Percentiles rank a stretch among this genome's conserved stretches.
Conservation (phyloP, 2,329 filamentous ascomycete species). For the Aspergillus aculeatus region DNA sequence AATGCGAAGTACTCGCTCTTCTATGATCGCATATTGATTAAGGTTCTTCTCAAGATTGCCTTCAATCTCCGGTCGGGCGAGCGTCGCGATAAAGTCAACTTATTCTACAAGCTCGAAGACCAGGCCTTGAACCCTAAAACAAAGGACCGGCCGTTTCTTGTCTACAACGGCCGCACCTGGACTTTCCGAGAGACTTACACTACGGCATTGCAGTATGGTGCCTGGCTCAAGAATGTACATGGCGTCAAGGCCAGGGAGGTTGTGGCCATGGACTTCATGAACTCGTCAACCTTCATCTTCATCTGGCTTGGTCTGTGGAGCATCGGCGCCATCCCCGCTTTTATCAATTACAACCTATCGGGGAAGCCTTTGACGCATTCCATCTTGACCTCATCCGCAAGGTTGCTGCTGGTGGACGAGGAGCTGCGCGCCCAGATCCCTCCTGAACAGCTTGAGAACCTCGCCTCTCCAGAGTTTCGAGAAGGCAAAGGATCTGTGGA, state of each 20-base stretch:
- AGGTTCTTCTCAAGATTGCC: slow-evolving; percentile 50
- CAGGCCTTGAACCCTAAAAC: slow-evolving; percentile 59
- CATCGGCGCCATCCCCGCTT: slow-evolving; percentile 77
- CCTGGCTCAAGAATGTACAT: slow-evolving; percentile 67
- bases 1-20: slow-evolving; percentile 68
- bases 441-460: slow-evolving; percentile 40
- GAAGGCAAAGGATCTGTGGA: slow-evolving; percentile 51
- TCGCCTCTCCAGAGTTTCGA: slow-evolving; percentile 41
- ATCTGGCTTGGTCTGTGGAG: slow-evolving; percentile 77
- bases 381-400: slow-evolving; percentile 64
- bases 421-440: slow-evolving; percentile 56
- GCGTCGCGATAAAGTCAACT: slow-evolving; percentile 61
- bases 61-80: slow-evolving; percentile 50
- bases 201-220: slow-evolving; percentile 67
- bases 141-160: slow-evolving; percentile 55
- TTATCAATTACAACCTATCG: slow-evolving; percentile 83
- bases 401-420: slow-evolving; percentile 69
- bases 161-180: slow-evolving; percentile 67
- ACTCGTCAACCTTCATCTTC: slow-evolving; percentile 75
- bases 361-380: slow-evolving; percentile 73
- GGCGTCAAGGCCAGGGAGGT: slow-evolving; percentile 69
- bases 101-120: slow-evolving; percentile 74
- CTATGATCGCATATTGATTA: slow-evolving; percentile 65
- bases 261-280: slow-evolving; percentile 78
- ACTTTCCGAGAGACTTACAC: slow-evolving; percentile 77